Percentiles rank a stretch among this genome's conserved stretches.
Evolutionary conservation across 1,284 basidiomycete genomes (phyloP).

Genomic region (Meripilus lineatus): DNA sequence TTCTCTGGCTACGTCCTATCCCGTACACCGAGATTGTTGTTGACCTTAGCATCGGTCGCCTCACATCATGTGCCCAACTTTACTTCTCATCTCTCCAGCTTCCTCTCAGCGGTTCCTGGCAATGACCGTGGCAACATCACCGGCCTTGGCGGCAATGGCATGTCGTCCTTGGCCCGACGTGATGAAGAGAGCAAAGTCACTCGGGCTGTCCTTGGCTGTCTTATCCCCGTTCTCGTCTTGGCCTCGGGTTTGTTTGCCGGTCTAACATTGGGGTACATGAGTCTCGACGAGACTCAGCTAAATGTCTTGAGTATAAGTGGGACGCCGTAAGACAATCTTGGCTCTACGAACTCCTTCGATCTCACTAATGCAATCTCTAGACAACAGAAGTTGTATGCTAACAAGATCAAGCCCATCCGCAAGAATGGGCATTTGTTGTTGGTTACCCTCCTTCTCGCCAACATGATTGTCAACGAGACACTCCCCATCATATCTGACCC

Average conservation of each 20-base stretch:
- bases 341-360: constrained; percentile 4
- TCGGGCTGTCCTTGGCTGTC: constrained; percentile 43
- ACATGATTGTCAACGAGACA: constrained; percentile 91
- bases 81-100: constrained; percentile 25
- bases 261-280: constrained; percentile 88
- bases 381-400: constrained; percentile 75
- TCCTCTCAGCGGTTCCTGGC: constrained; percentile 1
- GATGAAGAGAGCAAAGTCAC: constrained; percentile 28
- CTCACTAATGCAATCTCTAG: constrained; percentile 29
- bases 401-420: constrained; percentile 84
- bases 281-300: constrained; percentile 88
- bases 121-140: too few relatives aligned
- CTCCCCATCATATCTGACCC: constrained; percentile 89
- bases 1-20: constrained; percentile 21
- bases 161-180: constrained; percentile 26
- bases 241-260: constrained; percentile 67
- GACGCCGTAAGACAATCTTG: constrained; percentile 51
- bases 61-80: constrained; percentile 42
- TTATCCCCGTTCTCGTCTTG: constrained; percentile 59
- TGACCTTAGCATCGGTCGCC: constrained; percentile 37
- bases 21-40: constrained; percentile 35
- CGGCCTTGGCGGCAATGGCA: constrained; percentile 3
- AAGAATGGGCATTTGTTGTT: constrained; percentile 81
- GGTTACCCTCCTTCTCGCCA: constrained; percentile 78
- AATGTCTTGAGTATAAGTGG: constrained; percentile 84